Percentiles rank a stretch among this genome's conserved stretches.
Evolutionary conservation across 1,139 yeast genomes (phyloP).

Genomic region (Yamadazyma aaseri): DNA sequence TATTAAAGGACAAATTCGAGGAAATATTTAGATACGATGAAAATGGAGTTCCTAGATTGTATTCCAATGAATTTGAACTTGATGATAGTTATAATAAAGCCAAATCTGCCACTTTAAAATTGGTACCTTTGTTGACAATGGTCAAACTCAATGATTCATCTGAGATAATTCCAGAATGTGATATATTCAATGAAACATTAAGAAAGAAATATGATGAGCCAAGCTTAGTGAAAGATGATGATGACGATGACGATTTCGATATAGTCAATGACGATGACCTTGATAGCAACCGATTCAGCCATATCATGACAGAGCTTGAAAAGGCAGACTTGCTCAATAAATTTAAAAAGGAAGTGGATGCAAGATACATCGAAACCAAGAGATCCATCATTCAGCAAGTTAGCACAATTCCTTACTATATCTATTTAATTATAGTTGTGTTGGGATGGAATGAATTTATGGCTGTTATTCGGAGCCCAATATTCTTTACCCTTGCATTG

Average conservation of each 20-base stretch:
- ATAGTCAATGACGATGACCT: constrained; percentile 29
- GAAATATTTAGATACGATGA: constrained; percentile 80
- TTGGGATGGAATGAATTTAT: constrained; percentile 96
- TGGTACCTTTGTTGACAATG: constrained; percentile 59
- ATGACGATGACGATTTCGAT: constrained; percentile 40
- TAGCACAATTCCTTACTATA: constrained; percentile 80
- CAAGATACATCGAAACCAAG: constrained; percentile 81
- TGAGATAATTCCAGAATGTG: constrained; percentile 58
- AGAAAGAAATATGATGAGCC: constrained; percentile 23
- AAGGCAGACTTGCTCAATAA: constrained; percentile 56
- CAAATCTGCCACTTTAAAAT: constrained; percentile 51
- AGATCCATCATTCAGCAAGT: constrained; percentile 68
- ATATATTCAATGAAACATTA: constrained; percentile 31
- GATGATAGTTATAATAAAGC: constrained; percentile 64
- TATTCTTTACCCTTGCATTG: constrained; percentile 61
- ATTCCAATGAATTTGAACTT: constrained; percentile 73
- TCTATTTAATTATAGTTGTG: constrained; percentile 67
- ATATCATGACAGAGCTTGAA: constrained; percentile 57
- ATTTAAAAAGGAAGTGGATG: constrained; percentile 77
- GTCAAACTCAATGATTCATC: constrained; percentile 56
- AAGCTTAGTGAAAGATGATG: constrained; percentile 27
- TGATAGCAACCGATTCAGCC: constrained; percentile 45
- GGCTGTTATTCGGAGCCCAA: constrained; percentile 83
- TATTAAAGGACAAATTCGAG: constrained; percentile 73
- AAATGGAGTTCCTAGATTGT: constrained; percentile 77